These are phyloP conservation scores for Rutidosis leptorrhynchoides DNA, from an alignment of 129 eudicot species.

Conservation along the genomic window DNA sequence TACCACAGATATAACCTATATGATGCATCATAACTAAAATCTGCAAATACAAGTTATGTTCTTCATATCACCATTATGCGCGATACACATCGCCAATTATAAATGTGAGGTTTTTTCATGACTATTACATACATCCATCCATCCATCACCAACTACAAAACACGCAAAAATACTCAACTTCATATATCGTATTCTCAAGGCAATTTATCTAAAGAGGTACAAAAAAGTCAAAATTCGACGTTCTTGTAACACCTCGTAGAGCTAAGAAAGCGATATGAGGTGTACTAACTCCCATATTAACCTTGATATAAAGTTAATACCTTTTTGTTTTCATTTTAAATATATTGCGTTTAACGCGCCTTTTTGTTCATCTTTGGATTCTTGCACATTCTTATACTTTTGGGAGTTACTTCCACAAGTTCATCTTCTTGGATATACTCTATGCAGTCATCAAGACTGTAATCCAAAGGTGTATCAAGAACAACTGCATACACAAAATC, in stretches of 20 bases:
- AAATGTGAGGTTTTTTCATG: slow-evolving; percentile 13
- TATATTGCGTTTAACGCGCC: slow-evolving; percentile 26
- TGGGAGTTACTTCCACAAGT: slow-evolving; percentile 76
- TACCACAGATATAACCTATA: background rate
- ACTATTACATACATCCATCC: slow-evolving; percentile 19
- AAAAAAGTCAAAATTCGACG: background rate
- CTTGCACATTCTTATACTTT: slow-evolving; percentile 68
- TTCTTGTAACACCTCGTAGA: background rate
- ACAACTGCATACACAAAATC: slow-evolving; percentile 44
- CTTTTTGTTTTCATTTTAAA: background rate
- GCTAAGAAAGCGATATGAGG: background rate
- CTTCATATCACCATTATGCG: background rate
- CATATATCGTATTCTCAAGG: slow-evolving; percentile 1
- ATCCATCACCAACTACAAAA: slow-evolving; percentile 14
- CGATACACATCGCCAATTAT: background rate
- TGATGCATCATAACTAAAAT: background rate
- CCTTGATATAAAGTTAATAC: slow-evolving; percentile 2
- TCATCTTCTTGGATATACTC: slow-evolving; percentile 98
- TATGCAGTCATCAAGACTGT: slow-evolving; percentile 93
- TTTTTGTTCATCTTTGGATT: slow-evolving; percentile 73
- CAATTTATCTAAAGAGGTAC: background rate
- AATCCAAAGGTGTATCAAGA: slow-evolving; percentile 84
- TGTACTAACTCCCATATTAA: slow-evolving; percentile 1
- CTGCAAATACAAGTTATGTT: slow-evolving; percentile 2
- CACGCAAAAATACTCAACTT: slow-evolving; percentile 1